These are phyloP conservation scores for Lipomyces mesembrius DNA, from an alignment of 805 yeast species.

Conservation along the genomic window DNA sequence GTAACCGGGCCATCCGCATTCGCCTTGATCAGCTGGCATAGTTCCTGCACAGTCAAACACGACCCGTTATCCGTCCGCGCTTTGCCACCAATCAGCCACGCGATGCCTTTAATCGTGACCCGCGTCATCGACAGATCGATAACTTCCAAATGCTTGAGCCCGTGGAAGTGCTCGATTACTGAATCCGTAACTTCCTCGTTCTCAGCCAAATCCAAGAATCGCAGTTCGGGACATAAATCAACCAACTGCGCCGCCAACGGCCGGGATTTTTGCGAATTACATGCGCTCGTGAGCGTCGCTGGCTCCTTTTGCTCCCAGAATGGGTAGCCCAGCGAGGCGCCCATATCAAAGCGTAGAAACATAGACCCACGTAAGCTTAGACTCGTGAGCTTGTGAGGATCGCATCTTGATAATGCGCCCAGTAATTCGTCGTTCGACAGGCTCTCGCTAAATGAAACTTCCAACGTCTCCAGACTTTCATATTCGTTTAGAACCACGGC, in stretches of 20 bases:
- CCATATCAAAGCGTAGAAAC: background rate
- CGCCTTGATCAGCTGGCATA: background rate
- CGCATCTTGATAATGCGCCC: conserved; percentile 11
- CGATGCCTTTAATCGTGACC: conserved; percentile 14
- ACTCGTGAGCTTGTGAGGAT: conserved; percentile 7
- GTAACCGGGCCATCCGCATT: background rate
- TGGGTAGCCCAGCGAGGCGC: background rate
- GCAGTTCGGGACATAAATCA: conserved; percentile 15
- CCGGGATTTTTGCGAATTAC: background rate
- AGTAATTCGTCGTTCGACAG: conserved; percentile 13
- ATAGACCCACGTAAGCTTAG: conserved; percentile 4
- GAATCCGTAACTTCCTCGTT: conserved; percentile 11
- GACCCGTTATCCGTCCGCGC: background rate
- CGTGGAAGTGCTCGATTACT: conserved; percentile 6
- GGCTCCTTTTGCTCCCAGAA: background rate
- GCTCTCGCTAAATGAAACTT: conserved; percentile 15
- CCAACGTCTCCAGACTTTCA: background rate
- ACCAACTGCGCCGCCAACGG: background rate
- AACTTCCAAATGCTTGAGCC: conserved; percentile 11
- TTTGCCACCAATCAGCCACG: conserved; percentile 11
- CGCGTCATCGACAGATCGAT: conserved; percentile 15
- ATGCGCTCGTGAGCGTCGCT: background rate
- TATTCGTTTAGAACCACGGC: conserved; percentile 12
- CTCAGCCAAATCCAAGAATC: conserved; percentile 10
- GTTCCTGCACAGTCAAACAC: background rate